Conservation (phyloP, 768 basidiomycete species). For the Leucosporidium yakuticum region DNA sequence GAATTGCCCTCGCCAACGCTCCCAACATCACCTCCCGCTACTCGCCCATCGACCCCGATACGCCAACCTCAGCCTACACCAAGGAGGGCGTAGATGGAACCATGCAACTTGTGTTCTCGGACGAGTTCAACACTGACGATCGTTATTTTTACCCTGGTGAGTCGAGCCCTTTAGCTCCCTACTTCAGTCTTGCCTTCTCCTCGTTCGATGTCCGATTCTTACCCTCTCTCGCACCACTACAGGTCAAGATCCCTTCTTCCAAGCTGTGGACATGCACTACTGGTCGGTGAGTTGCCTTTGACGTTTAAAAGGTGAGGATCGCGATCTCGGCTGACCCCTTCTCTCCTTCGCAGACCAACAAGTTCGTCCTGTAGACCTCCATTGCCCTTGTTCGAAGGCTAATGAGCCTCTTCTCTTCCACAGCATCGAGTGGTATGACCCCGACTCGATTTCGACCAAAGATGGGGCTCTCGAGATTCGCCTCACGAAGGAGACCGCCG, state of each 20-base stretch:
- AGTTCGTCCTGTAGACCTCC: no score
- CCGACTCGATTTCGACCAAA: slow-evolving; percentile 41
- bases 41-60: slow-evolving; percentile 66
- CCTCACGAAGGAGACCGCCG: slow-evolving; percentile 12
- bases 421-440: slow-evolving; percentile 44
- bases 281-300: slow-evolving; percentile 21
- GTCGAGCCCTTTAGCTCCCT: slow-evolving; percentile 11
- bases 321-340: no score
- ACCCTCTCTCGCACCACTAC: no score
- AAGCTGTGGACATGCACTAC: slow-evolving; percentile 48
- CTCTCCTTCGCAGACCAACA: background rate
- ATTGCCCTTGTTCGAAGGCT: background rate
- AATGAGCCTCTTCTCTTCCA: background rate
- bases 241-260: slow-evolving; percentile 47
- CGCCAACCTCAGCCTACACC: slow-evolving; percentile 47
- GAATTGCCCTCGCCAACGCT: slow-evolving; percentile 39
- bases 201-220: no score
- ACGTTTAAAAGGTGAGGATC: background rate
- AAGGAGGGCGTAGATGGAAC: slow-evolving; percentile 56
- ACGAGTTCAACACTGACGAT: slow-evolving; percentile 70
- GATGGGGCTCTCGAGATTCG: slow-evolving; percentile 37
- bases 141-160: slow-evolving; percentile 59
- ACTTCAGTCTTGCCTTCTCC: no score
- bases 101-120: slow-evolving; percentile 68
- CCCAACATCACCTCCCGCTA: slow-evolving; percentile 65